Evolutionary conservation across 805 yeast genomes (phyloP), one percentile per base, ranked within the genome.

Genomic region (Kregervanrija fluxuum): DNA sequence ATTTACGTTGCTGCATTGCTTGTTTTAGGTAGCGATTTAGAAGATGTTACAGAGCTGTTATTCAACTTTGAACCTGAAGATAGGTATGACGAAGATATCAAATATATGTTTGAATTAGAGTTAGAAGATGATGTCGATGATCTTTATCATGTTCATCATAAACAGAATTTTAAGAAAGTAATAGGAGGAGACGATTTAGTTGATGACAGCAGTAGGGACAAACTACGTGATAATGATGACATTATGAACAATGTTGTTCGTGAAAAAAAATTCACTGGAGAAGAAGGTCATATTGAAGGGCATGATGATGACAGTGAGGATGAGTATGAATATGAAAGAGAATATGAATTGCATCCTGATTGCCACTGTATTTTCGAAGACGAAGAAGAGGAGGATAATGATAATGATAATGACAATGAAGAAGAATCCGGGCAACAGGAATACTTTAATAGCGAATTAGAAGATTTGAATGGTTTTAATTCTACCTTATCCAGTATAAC

Each of bases 1-100:
- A 67, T 78, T 41, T 75, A 77, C 46, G 74, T 79, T 32, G 76
- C 81, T 3, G 75, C 81, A 2, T 65, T 80, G 58, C 58, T 74
- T 15, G 73, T 78, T 1, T 52, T 74, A 11, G 80, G 80, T 0
- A 55, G 65, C 5, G 73, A 69, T 17, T 48, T 71, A 30, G 67
- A 68, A 13, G 79, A 75, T 47, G 71, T 79, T 6, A 75, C 79
- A 0, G 79, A 75, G 41, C 62, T 80, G 11, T 59, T 79, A 46
- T 68, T 73, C 11, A 79, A 77, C 53, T 57, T 80, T 44, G 83
- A 77, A 48, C 68, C 69, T 40, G 79, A 79, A 44, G 90, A 82
- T 57, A 66, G 77, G 43, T 79, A 77, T 50, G 90, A 82, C 58
- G 88, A 81, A 51, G 89, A 82, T 48, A 52, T 64, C 13, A 52